phyloP scores from a whole-genome alignment of 164 flowering plant species.

The Stephania yunnanensis region DNA sequence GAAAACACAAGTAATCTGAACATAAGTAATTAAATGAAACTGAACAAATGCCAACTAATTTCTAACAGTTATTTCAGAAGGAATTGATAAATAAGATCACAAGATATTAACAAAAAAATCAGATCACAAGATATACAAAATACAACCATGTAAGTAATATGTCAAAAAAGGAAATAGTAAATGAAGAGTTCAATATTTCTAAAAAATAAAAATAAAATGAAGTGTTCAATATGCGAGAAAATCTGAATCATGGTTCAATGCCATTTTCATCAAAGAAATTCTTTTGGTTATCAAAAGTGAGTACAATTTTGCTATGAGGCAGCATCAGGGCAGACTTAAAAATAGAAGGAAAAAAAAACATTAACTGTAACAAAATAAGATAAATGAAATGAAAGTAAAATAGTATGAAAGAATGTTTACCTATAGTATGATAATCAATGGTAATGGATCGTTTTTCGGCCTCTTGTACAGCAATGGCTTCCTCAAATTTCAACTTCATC shows the following conservation, averaged over 20 bases:
- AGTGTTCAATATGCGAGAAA: background rate
- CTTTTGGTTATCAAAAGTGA: background rate
- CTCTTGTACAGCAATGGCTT: conserved; percentile 82
- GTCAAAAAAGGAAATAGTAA: background rate
- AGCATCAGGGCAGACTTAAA: background rate
- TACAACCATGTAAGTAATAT: background rate
- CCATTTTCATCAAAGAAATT: background rate
- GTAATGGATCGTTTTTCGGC: conserved; percentile 59
- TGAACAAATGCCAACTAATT: background rate
- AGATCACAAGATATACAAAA: background rate
- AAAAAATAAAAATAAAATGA: no score
- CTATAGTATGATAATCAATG: conserved; percentile 74
- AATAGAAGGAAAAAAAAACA: background rate
- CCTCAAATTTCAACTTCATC: conserved; percentile 89
- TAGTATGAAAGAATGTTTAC: conserved; percentile 28
- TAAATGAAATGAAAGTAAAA: background rate
- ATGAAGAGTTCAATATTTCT: no score
- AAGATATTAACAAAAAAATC: background rate
- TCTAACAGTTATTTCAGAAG: background rate
- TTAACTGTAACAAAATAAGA: background rate
- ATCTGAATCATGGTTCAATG: background rate
- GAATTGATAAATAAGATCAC: background rate
- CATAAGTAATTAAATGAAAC: background rate
- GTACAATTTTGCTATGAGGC: background rate
- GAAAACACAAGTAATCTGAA: background rate